These are phyloP conservation scores for Penicillium nucicola DNA, from an alignment of 495 filamentous ascomycete genomes.

Conservation along the genomic window DNA sequence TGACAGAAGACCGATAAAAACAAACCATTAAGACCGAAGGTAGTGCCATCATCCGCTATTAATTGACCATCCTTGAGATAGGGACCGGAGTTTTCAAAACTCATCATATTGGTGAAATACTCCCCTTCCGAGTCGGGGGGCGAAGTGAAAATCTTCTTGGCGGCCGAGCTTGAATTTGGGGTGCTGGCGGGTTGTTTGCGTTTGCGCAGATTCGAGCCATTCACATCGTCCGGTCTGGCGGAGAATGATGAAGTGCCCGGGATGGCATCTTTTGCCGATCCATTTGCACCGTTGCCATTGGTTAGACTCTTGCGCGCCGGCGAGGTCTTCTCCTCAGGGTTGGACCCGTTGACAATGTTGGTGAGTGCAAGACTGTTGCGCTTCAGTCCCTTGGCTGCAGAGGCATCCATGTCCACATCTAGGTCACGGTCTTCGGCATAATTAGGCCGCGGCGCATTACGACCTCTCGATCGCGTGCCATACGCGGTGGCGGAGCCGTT, in stretches of 20 bases:
- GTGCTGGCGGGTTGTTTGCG: conserved; percentile 70
- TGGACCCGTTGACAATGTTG: conserved; percentile 32
- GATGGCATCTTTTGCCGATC: conserved; percentile 50
- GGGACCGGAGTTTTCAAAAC: conserved; percentile 69
- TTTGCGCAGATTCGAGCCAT: conserved; percentile 59
- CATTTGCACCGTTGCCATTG: conserved; percentile 32
- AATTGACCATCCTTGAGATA: conserved; percentile 74
- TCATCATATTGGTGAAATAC: conserved; percentile 74
- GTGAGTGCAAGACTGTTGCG: conserved; percentile 31
- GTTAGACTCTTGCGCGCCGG: conserved; percentile 43
- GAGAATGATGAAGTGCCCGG: conserved; percentile 64
- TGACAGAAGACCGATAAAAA: conserved; percentile 17
- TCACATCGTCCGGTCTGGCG: conserved; percentile 42
- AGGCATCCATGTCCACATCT: conserved; percentile 73
- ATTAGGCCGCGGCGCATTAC: conserved; percentile 80
- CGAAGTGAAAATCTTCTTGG: conserved; percentile 44
- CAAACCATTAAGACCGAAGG: conserved; percentile 82
- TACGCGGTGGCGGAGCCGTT: conserved; percentile 63
- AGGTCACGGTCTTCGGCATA: conserved; percentile 96
- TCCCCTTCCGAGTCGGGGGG: conserved; percentile 38
- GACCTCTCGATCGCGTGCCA: conserved; percentile 92
- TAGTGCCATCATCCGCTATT: conserved; percentile 85
- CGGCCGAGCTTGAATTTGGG: conserved; percentile 30
- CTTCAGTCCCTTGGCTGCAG: conserved; percentile 33
- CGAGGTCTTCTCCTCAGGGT: conserved; percentile 43